phyloP scores from a whole-genome alignment of 2,329 filamentous ascomycete genomes.

The Colletotrichum camelliae region DNA sequence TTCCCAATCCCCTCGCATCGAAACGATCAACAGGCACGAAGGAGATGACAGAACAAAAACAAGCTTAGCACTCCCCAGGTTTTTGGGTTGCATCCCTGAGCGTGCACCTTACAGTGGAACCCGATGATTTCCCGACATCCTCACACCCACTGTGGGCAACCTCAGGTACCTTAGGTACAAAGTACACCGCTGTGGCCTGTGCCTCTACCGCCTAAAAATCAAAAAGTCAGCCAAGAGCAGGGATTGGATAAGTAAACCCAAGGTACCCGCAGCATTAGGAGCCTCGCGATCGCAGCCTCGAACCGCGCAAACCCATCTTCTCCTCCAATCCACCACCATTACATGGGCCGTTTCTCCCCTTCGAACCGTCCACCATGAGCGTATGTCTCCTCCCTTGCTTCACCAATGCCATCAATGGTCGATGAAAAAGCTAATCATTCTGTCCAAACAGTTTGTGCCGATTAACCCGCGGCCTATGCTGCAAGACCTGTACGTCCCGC shows the following conservation, averaged over 20 bases:
- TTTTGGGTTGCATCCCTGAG: constrained; percentile 2
- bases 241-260: neutral
- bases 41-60: neutral
- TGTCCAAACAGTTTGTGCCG: constrained; percentile 74
- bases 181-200: neutral
- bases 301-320: constrained; percentile 17
- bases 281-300: constrained; percentile 20
- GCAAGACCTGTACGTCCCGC: constrained; percentile 77
- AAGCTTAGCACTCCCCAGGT: neutral
- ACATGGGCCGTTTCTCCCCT: constrained; percentile 21
- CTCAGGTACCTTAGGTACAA: neutral
- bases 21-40: neutral
- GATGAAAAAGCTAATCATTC: neutral
- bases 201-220: constrained; percentile 11
- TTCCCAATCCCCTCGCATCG: neutral
- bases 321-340: constrained; percentile 14
- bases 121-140: constrained; percentile 21
- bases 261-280: neutral
- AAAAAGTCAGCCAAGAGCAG: neutral
- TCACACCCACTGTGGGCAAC: neutral
- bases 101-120: constrained; percentile 2
- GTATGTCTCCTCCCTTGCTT: constrained; percentile 24
- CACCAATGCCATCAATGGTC: neutral
- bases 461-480: constrained; percentile 97
- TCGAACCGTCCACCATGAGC: constrained; percentile 37